Percentiles rank a stretch among this genome's conserved stretches.
Evolutionary conservation across 2,329 filamentous ascomycete species (phyloP).

Genomic region (Dothistroma pini): DNA sequence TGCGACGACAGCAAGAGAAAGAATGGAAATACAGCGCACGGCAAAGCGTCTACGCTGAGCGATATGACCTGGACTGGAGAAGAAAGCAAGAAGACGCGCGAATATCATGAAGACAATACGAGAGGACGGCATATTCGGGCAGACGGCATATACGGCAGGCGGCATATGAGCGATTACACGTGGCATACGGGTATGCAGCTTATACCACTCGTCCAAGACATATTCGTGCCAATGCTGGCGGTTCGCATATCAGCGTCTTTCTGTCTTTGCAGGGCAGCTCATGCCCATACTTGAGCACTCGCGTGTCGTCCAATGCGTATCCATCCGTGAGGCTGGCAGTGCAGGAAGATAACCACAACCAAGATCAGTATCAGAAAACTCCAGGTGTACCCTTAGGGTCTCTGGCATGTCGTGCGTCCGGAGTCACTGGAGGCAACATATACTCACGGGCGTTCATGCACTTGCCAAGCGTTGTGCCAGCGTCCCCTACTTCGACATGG

Average conservation of each 20-base stretch:
- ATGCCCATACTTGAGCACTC: constrained; percentile 5
- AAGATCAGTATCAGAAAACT: background rate
- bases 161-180: constrained; percentile 7
- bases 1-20: constrained; percentile 5
- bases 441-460: background rate
- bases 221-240: constrained; percentile 3
- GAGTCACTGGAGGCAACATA: background rate
- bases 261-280: constrained; percentile 5
- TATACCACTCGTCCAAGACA: constrained; percentile 5
- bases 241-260: constrained; percentile 4
- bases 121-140: constrained; percentile 4
- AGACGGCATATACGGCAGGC: constrained; percentile 7
- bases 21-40: constrained; percentile 6
- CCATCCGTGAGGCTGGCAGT: constrained; percentile 6
- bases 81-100: constrained; percentile 2
- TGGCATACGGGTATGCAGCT: constrained; percentile 7
- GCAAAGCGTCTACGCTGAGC: constrained; percentile 2
- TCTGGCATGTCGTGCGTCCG: background rate
- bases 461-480: background rate
- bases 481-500: background rate
- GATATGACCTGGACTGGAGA: constrained; percentile 4
- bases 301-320: constrained; percentile 6
- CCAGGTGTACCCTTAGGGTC: background rate
- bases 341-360: constrained; percentile 3
- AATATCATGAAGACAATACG: background rate